Base-by-base conservation (phyloP, 371 early-diverging fungal species). In the Haplosporangium sp. region DNA sequence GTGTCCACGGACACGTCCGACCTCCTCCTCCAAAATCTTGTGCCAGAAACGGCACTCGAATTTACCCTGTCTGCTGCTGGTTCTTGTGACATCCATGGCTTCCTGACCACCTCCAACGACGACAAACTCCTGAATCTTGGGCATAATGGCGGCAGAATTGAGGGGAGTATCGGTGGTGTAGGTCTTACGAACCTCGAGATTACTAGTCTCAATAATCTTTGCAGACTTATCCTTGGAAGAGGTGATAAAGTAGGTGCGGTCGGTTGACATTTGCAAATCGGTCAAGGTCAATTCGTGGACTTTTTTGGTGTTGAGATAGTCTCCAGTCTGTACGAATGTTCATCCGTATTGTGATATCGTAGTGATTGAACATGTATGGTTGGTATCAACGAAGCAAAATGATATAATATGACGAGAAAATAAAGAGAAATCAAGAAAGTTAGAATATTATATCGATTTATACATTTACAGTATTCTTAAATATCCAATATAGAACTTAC, bases 31-130 rank as follows among this genome's bases (percentile, higher is more conserved):
- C 71, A 97, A 93, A 56, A 98, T 93, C 83, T 95, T 93, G 91
- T 99, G 99, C 91, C 92, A 99, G 92, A 99, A 98, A 71, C 99
- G 91, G 75, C 95, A 94, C 86, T 99, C 99, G 88, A 99, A 99
- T 88, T 98, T 97, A 85, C 98, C 98, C 83, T 95, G 94, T 82
- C 96, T 92, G 62, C 95, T 94, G 70, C 92, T 90, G 8, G 99
- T 99, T 34, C 96, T 96, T 39, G 99, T 99, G 74, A 99, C 99
- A 82, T 92, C 91, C 94, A 92, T 92, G 59, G 92, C 92, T 72
- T 92, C 92, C 84, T 92, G 92, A 82, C 92, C 92, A 91, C 95
- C 95, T 74, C 95, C 95, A 58, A 95, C 84, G 68, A 95, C 82
- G 44, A 90, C 87, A 74, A 94, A 91, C 61, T 94, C 94, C 83